Base-by-base conservation (phyloP, 441 rosid species). In the Macaranga tanarius region DNA sequence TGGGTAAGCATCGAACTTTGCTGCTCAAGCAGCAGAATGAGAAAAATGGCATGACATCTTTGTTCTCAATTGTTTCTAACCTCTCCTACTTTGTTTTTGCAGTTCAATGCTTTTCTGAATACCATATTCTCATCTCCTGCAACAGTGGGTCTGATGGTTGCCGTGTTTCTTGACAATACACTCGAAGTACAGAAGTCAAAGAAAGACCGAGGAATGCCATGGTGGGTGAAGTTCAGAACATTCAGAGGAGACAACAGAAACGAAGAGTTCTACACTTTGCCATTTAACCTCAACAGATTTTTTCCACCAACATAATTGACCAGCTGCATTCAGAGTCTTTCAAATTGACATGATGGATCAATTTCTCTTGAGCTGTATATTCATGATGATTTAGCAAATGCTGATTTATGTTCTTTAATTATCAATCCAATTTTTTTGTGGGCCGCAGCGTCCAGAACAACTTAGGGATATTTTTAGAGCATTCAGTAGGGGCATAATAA, bases 191-290 rank as follows among this genome's bases (percentile, higher is more conserved):
- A 91, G 84, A 90, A 90, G 25, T 88, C 88, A 7, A 95, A 91
- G 51, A 86, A 78, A 76, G 99, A 93, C 58, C 79, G 98, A 74
- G 98, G 99, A 40, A 86, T 95, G 95, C 95, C 95, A 11, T 95
- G 99, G 98, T 95, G 99, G 98, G 97, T 83, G 40, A 93, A 95
- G 80, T 95, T 95, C 80, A 83, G 95, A 70, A 85, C 97, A n/a
- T 93, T 95, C 52, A 87, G 91, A 76, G 99, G 98, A 75, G 97
- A 95, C 72, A 86, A 89, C 74, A 76, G 99, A 58, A 95, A 92
- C 26, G 97, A 92, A 38, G 98, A 95, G 83, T 95, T 95, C 81
- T 95, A 95, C 84, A 90, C 97, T 17, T 92, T 91, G 67, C 98
- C 97, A 8, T 95, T 93, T 79, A 95, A 93, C 82, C 89, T 93